Conservation (phyloP, 2,329 filamentous ascomycete genomes). For the Zarea fungicola region DNA sequence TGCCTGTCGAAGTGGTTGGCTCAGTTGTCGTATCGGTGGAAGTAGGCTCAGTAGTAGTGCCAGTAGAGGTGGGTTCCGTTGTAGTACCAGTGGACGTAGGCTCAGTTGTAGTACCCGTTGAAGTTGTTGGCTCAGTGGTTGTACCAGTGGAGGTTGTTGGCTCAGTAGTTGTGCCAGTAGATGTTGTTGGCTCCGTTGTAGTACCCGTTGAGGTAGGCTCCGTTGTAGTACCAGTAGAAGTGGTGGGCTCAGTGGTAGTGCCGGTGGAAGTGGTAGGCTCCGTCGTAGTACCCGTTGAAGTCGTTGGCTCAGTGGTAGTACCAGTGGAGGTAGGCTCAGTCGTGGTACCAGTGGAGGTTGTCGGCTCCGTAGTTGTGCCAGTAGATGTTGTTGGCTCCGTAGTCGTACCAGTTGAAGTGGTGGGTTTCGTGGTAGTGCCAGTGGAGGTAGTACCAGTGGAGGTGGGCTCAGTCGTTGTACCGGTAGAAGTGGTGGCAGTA, state of each 20-base stretch:
- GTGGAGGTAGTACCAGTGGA: slow-evolving; percentile 12
- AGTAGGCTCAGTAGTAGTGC: slow-evolving; percentile 7
- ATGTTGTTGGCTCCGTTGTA: background rate
- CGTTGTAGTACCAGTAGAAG: slow-evolving; percentile 3
- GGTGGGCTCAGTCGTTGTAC: background rate
- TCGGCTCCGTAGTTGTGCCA: background rate
- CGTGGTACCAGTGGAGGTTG: background rate
- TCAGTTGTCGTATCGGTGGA: background rate
- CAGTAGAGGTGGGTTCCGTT: slow-evolving; percentile 10
- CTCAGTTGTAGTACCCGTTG: background rate
- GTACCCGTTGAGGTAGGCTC: background rate
- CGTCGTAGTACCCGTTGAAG: background rate
- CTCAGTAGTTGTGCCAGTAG: background rate
- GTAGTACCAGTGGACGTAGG: slow-evolving; percentile 2
- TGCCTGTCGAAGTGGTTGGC: background rate
- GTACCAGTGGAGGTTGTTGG: background rate
- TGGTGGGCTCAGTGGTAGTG: slow-evolving; percentile 3
- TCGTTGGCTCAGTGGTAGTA: slow-evolving; percentile 1
- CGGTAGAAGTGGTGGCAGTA: background rate
- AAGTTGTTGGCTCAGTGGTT: background rate
- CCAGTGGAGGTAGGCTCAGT: slow-evolving; percentile 1
- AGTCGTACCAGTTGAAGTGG: slow-evolving; percentile 3
- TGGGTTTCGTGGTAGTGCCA: slow-evolving; percentile 11
- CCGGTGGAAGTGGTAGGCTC: background rate
- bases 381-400: slow-evolving; percentile 4